Evolutionary conservation across 257 asterid species (phyloP), one percentile per base, ranked within the genome.

Genomic region (Oldenlandia corymbosa): DNA sequence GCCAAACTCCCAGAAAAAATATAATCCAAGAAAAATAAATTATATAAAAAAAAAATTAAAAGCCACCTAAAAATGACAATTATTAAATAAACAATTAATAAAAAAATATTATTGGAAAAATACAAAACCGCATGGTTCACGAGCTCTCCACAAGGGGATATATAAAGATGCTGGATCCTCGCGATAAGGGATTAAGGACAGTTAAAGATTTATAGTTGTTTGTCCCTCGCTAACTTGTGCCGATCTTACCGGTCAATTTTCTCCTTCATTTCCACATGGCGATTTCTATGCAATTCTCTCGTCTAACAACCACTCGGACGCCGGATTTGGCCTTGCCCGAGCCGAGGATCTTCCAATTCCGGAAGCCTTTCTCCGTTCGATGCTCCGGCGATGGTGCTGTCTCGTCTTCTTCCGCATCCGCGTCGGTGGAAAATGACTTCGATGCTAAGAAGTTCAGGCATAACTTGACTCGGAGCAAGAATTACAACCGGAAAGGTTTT

Each of bases 401-500:
- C 10, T 28, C 72, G 23, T 70, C 84, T 20, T 67, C 90, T 2
- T 65, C 90, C 2, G 55, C 88, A 24, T 71, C 75, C 24, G 48
- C 78, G 28, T 41, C 73, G 1, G 76, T 58, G 9, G 80, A 80
- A 18, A 71, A 83, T 21, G 94, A 85, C 32, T 87, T 92, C 60
- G 96, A 92, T 64, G 70, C 97, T 1, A 92, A 89, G 85, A 81
- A 76, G 57, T 89, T 92, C 61, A 80, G 99, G 70, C 84, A 82
- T 71, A 81, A 87, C 83, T 73, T 93, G 88, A 80, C 95, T 23
- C 81, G 99, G 80, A 93, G 99, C 71, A 52, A 85, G 76, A 87
- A 89, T 74, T 93, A 85, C 71, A 93, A 93, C 58, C 93, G 96
- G 65, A 85, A 70, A 77, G 99, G 99, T 10, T 93, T 93, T 74